A percentile compares a stretch with the other conserved stretches of the same genome.
These are phyloP conservation scores for Mycena epipterygia DNA, from an alignment of 768 basidiomycete species.

Conservation along the genomic window DNA sequence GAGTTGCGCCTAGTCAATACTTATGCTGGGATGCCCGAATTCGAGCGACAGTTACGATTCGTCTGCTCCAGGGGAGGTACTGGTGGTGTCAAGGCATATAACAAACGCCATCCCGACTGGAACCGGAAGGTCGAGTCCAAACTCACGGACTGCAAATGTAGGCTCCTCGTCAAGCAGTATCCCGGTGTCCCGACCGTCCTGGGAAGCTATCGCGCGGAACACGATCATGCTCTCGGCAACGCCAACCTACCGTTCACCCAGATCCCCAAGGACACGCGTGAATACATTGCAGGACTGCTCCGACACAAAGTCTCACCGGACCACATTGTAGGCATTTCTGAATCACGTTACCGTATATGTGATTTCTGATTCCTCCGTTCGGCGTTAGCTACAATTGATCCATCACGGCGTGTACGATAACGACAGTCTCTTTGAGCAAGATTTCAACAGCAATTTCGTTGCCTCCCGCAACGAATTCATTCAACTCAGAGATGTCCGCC, in stretches of 20 bases:
- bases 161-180: not conserved
- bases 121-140: not conserved
- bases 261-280: not conserved
- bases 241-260: not conserved
- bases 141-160: not conserved
- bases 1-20: slow-evolving; percentile 3
- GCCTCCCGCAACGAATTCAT: slow-evolving; percentile 9
- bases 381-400: slow-evolving; percentile 7
- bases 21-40: too few relatives aligned
- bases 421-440: not conserved
- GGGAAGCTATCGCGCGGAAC: not conserved
- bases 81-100: not conserved
- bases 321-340: not conserved
- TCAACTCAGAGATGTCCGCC: slow-evolving; percentile 5
- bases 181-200: not conserved
- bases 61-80: not conserved
- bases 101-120: not conserved
- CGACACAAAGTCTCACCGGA: not conserved
- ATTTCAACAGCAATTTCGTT: not conserved
- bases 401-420: slow-evolving; percentile 9
- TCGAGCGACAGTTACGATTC: not conserved
- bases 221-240: not conserved
- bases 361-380: not conserved
- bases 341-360: too few relatives aligned
- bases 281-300: not conserved